Percentiles rank a stretch among this genome's conserved stretches.
phyloP scores from a whole-genome alignment of 768 basidiomycete genomes.

The Pleurotus citrinopileatus region DNA sequence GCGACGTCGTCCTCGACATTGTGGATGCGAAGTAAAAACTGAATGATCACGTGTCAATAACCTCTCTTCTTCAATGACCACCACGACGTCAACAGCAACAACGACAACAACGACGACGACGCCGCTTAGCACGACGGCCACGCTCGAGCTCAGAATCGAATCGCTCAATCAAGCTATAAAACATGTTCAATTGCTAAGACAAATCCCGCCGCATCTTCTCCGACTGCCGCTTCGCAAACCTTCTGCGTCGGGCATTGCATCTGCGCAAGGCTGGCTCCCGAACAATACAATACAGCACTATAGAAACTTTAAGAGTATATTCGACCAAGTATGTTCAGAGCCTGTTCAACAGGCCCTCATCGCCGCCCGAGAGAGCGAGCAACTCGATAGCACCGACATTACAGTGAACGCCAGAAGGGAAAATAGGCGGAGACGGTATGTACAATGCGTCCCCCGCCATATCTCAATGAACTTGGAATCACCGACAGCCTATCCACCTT shows the following conservation, averaged over 20 bases:
- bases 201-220: conserved; percentile 43
- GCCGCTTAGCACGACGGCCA: neutral
- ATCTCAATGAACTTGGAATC: neutral
- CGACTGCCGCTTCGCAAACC: conserved; percentile 29
- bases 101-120: neutral
- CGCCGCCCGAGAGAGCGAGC: conserved; percentile 53
- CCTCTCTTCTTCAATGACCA: neutral
- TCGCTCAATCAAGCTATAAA: conserved; percentile 25
- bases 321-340: conserved; percentile 45
- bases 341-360: conserved; percentile 57
- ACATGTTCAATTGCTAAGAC: conserved; percentile 42
- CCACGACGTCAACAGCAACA: neutral
- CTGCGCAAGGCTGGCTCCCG: conserved; percentile 1
- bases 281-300: conserved; percentile 27
- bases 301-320: conserved; percentile 43
- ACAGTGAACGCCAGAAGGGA: conserved; percentile 43
- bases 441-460: conserved; percentile 15
- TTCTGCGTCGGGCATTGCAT: too few relatives aligned
- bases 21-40: neutral
- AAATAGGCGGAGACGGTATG: conserved; percentile 56
- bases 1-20: too few relatives aligned
- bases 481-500: conserved; percentile 13
- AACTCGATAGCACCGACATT: conserved; percentile 48
- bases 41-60: neutral
- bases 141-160: neutral